phyloP scores from a whole-genome alignment of 2,329 filamentous ascomycete genomes.

The Neophaeococcomyces aloes region DNA sequence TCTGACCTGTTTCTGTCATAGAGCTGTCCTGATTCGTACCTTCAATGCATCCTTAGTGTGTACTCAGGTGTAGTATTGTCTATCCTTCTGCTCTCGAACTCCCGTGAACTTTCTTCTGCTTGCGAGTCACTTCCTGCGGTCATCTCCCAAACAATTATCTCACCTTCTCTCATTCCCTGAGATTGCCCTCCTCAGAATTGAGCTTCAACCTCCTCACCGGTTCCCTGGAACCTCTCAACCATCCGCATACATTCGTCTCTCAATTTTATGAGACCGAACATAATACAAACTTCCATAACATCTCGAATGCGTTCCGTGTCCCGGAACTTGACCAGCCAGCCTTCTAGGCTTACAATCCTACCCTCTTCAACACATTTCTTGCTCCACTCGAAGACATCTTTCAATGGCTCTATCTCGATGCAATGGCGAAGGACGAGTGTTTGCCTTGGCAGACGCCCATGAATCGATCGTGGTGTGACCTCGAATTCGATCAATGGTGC shows the following conservation, averaged over 20 bases:
- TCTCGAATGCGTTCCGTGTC: not conserved
- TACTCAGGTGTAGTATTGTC: too few species aligned
- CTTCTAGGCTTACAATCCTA: not conserved
- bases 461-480: not conserved
- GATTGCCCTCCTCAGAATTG: too few species aligned
- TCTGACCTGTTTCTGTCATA: too few species aligned
- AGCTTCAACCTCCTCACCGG: not conserved
- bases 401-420: not conserved
- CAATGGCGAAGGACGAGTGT: slow-evolving; percentile 1
- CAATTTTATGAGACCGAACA: not conserved
- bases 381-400: slow-evolving; percentile 1
- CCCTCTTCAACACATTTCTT: not conserved
- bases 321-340: not conserved
- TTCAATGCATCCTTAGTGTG: too few species aligned
- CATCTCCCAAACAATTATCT: too few species aligned
- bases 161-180: too few species aligned
- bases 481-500: slow-evolving; percentile 3
- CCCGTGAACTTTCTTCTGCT: too few species aligned
- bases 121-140: too few species aligned
- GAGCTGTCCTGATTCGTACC: too few species aligned
- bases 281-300: not conserved
- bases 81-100: too few species aligned
- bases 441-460: not conserved
- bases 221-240: not conserved
- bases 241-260: not conserved